Base-by-base conservation (phyloP, 768 basidiomycete genomes). In the Jaapia argillacea region DNA sequence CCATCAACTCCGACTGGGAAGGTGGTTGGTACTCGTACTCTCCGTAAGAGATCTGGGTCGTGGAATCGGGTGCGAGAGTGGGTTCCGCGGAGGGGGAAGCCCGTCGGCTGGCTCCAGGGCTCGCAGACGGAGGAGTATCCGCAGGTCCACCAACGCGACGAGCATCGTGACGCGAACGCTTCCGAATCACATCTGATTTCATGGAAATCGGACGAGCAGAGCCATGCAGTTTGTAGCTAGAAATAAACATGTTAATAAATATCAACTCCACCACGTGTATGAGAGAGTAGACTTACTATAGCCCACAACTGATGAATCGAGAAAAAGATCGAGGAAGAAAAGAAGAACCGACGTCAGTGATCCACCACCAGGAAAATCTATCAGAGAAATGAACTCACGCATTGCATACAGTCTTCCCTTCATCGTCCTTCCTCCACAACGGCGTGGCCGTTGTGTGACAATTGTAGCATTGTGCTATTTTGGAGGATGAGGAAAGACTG, bases 171-270 rank as follows among this genome's bases (percentile, higher is more conserved):
- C 87, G 70, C 2, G 87, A 85, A 31, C 88, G 80, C 57, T 90
- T 90, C 48, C 87, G 83, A 51, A 91, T 87, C 26, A 89, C 79
- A 49, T 91, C 88, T 3, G 85, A 88, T 58, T 90, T 90, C 87
- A 91, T 90, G 5, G 84, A 86, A 48, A 89, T 86, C 2, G 88
- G 88, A 21, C 88, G 79, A 1, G 83, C 79, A 16, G 86, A 81
- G 14, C 88, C 87, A 58, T 90, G 85, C 2, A 90, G 66, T 59
- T 90, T 90, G 64, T 85, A 86, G 55, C 74, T 75, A 42, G 21
- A 28, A 45, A 25, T 36, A 18, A 44, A n/a, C n/a, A n/a, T n/a
- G n/a, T n/a, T n/a, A n/a, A 33, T 43, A 10, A 42, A 5, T 12
- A 26, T 59, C 2, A 53, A 16, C 10, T 53, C 40, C 50, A 46